phyloP scores from a whole-genome alignment of 768 basidiomycete species.

The Russula olivacea region DNA sequence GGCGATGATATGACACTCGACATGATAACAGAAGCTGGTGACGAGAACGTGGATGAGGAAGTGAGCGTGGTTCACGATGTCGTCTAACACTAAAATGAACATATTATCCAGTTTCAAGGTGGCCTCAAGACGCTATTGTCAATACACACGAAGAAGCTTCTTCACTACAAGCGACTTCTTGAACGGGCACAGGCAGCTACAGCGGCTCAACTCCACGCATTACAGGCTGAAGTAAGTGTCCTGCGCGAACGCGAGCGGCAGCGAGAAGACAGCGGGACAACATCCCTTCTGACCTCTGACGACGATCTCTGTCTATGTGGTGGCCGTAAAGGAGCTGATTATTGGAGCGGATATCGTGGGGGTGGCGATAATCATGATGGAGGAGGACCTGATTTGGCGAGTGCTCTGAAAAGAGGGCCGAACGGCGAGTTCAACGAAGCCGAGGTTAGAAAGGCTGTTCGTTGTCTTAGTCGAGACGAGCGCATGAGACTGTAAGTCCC shows the following conservation, averaged over 20 bases:
- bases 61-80: constrained; percentile 31
- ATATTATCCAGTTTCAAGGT: constrained; percentile 37
- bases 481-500: constrained; percentile 65
- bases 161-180: constrained; percentile 71
- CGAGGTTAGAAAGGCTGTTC: constrained; percentile 59
- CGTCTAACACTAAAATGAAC: neutral
- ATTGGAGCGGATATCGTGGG: constrained; percentile 67
- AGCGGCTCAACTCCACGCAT: constrained; percentile 77
- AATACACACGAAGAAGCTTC: constrained; percentile 50
- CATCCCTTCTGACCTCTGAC: constrained; percentile 21
- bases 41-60: constrained; percentile 69
- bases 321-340: constrained; percentile 54
- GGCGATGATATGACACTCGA: constrained; percentile 62
- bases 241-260: constrained; percentile 44
- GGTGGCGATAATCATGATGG: constrained; percentile 42
- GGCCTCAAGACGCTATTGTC: constrained; percentile 38
- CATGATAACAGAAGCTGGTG: constrained; percentile 54
- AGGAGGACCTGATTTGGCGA: constrained; percentile 45
- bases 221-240: constrained; percentile 74
- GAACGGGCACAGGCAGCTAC: constrained; percentile 75
- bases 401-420: constrained; percentile 43
- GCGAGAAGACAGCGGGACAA: constrained; percentile 27
- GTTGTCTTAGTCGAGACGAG: constrained; percentile 57
- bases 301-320: constrained; percentile 48
- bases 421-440: constrained; percentile 61